phyloP scores from a whole-genome alignment of 2,329 filamentous ascomycete species.

The Ambrosiella beaveri region DNA sequence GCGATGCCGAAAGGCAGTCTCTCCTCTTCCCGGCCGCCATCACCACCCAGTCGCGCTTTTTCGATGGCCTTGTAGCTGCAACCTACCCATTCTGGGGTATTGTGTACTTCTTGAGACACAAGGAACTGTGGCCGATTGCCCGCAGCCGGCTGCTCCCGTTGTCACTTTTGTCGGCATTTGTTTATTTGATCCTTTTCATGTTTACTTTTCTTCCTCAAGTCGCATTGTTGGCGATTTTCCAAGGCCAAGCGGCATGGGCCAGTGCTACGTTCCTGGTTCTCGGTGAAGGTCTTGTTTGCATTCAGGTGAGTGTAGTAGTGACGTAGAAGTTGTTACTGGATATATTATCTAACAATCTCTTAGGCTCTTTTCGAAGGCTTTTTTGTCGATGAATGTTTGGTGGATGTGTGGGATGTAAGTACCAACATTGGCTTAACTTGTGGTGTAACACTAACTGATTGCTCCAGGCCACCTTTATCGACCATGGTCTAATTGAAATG shows the following conservation, averaged over 20 bases:
- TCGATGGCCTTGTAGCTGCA: constrained; percentile 28
- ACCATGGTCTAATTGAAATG: constrained; percentile 52
- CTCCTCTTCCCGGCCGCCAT: neutral
- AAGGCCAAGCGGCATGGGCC: constrained; percentile 73
- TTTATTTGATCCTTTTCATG: constrained; percentile 72
- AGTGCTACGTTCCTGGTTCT: constrained; percentile 76
- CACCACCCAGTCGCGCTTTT: neutral
- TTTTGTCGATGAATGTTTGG: constrained; percentile 61
- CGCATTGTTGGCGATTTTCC: constrained; percentile 76
- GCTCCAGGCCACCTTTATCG: constrained; percentile 49
- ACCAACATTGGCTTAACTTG: constrained; percentile 5
- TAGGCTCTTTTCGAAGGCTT: constrained; percentile 56
- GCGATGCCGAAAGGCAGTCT: constrained; percentile 1
- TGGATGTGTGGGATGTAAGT: constrained; percentile 69
- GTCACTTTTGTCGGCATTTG: constrained; percentile 61
- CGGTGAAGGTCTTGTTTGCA: constrained; percentile 61
- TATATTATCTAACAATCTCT: neutral
- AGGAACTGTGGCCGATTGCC: constrained; percentile 70
- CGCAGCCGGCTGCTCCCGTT: constrained; percentile 62
- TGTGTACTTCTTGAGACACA: constrained; percentile 61
- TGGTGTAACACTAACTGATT: constrained; percentile 7
- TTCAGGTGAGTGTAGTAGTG: constrained; percentile 22
- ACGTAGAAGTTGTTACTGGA: neutral
- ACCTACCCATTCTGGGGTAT: constrained; percentile 54
- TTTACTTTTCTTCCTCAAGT: constrained; percentile 82